Base-by-base conservation (phyloP, 371 early-diverging fungal species). In the Mortierella sp. region DNA sequence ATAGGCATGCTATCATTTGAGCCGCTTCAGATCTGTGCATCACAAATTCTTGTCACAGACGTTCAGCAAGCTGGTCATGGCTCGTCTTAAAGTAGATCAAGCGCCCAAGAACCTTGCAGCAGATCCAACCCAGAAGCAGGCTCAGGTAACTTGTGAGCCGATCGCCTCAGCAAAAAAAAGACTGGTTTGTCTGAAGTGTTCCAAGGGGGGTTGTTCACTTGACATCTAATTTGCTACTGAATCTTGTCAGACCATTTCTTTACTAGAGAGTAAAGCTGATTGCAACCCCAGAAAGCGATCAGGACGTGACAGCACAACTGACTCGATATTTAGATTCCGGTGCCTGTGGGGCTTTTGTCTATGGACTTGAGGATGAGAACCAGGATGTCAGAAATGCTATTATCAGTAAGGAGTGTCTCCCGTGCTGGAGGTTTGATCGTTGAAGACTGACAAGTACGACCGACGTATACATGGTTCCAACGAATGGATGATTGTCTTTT, bases 361-460 rank as follows among this genome's bases (percentile, higher is more conserved):
- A 96, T 72, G 96, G 94, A 18, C 82, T 96, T 19, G 97, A 97
- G 72, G 97, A 97, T 74, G 96, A 97, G 74, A 94, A 87, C 79
- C 89, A 91, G 65, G 93, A 91, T 61, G 97, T 97, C 46, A 86
- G 97, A 51, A 87, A 89, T 68, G 94, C 96, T 1, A 89, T 96
- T 4, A 93, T 93, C 37, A 90, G 94, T 93, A 83, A 72, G 72
- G 23, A n/a, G 9, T 37, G 37, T 37, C n/a, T n/a, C n/a, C n/a
- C n/a, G n/a, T n/a, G n/a, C n/a, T n/a, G n/a, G n/a, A n/a, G n/a
- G n/a, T n/a, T n/a, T n/a, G n/a, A n/a, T n/a, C n/a, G n/a, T n/a
- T n/a, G n/a, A n/a, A n/a, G n/a, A n/a, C n/a, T 37, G 37, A 9
- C 37, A 5, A 37, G 9, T 37, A 37, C 37, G 37, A 9, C 37